Conservation (phyloP, 2,329 filamentous ascomycete species). For the Arthrocladium fulminans region DNA sequence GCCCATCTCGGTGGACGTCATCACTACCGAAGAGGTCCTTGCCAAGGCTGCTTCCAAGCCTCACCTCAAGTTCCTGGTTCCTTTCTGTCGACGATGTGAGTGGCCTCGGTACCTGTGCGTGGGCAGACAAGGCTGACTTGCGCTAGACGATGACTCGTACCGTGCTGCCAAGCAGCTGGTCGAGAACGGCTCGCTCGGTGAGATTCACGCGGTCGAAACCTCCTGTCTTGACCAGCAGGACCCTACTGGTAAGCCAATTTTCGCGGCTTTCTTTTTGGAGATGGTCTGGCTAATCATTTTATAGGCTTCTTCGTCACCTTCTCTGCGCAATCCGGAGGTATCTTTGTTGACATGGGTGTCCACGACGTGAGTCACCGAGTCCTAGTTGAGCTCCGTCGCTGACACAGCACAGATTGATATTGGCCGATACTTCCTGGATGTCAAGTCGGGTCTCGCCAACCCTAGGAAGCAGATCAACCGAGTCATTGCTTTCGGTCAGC, state of each 20-base stretch:
- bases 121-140: constrained; percentile 18
- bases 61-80: constrained; percentile 11
- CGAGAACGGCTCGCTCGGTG: constrained; percentile 19
- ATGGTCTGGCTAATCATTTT: too few species aligned
- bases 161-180: constrained; percentile 14
- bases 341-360: constrained; percentile 29
- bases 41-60: constrained; percentile 1
- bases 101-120: too few species aligned
- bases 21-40: constrained; percentile 9
- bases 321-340: constrained; percentile 28
- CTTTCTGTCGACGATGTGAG: constrained; percentile 19
- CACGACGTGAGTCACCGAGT: too few species aligned
- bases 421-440: constrained; percentile 20
- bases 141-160: constrained; percentile 22
- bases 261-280: too few species aligned
- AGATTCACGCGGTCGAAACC: constrained; percentile 15
- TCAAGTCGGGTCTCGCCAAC: constrained; percentile 22
- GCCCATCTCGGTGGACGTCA: constrained; percentile 10
- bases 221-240: constrained; percentile 10
- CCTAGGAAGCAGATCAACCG: constrained; percentile 27
- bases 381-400: too few species aligned
- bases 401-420: too few species aligned
- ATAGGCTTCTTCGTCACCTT: constrained; percentile 29
- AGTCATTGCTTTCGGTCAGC: constrained; percentile 26
- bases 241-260: too few species aligned